A percentile compares a stretch with the other conserved stretches of the same genome.
Evolutionary conservation across 345 rosid species (phyloP).

Genomic region (Microthlaspi erraticum): DNA sequence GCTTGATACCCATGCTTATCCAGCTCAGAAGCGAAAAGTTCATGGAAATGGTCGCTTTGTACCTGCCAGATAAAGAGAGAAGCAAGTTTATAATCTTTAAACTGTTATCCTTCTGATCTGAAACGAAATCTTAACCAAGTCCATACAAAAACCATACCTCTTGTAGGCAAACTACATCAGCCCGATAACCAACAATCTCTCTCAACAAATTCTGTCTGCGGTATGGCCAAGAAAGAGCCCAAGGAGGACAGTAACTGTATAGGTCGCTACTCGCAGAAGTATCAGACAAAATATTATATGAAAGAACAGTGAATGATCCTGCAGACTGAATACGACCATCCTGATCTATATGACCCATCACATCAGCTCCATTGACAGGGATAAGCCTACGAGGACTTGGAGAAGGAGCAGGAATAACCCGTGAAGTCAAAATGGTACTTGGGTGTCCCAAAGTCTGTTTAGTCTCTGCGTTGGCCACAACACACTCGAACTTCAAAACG

Average conservation of each 20-base stretch:
- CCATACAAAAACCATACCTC: conserved; percentile 60
- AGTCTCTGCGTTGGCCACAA: conserved; percentile 77
- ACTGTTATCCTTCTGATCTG: conserved; percentile 31
- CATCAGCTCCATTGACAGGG: conserved; percentile 73
- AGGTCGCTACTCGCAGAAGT: conserved; percentile 72
- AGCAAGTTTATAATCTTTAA: conserved; percentile 34
- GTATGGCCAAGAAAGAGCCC: conserved; percentile 99
- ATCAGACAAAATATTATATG: conserved; percentile 93
- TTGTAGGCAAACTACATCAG: conserved; percentile 96
- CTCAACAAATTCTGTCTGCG: conserved; percentile 91
- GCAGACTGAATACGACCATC: conserved; percentile 75
- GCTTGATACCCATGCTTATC: conserved; percentile 98
- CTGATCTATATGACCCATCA: conserved; percentile 72
- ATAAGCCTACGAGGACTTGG: conserved; percentile 89
- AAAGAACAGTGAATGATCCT: conserved; percentile 91
- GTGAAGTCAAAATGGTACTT: conserved; percentile 75
- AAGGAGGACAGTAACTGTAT: conserved; percentile 94
- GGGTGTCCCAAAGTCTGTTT: conserved; percentile 68
- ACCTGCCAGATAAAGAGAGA: conserved; percentile 57
- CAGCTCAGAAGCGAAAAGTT: conserved; percentile 85
- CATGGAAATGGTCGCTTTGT: conserved; percentile 92
- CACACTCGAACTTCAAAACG: conserved; percentile 94
- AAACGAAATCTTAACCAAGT: conserved; percentile 4
- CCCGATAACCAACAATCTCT: conserved; percentile 96
- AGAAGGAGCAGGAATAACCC: conserved; percentile 96